Base-by-base conservation (phyloP, 2,329 filamentous ascomycete species). In the Escovopsis weberi region DNA sequence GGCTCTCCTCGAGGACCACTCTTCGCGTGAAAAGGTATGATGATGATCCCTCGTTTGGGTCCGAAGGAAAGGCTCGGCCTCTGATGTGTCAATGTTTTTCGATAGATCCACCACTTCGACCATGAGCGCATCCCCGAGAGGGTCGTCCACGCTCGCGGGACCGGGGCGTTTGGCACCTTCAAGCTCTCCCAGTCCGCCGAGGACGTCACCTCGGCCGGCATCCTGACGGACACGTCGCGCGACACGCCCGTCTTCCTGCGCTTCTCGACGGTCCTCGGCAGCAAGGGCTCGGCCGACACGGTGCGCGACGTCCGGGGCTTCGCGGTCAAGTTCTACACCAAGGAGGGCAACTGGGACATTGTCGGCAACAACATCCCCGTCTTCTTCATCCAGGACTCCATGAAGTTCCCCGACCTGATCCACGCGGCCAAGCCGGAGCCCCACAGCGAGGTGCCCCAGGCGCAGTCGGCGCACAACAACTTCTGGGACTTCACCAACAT, bases 241-340 rank as follows among this genome's bases (percentile, higher is more conserved):
- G 59, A 80, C 51, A 64, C 58, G 0, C 58, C 58, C 0, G 41
- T 60, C 0, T 60, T 60, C 9, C 12, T 60, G 12, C 78, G 84
- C 0, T 88, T 91, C 59, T 89, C 83, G 0, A 89, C 85, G 0
- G 84, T 85, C 0, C 68, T 84, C 2, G 82, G 82, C 6, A 84
- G 77, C 55, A 72, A 78, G 32, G 85, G 84, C 11, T 84, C 79
- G 41, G 81, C 83, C 6, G 85, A 91, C 55, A 88, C 82, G 0
- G 84, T 87, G 1, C 75, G 85, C n/a, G 84, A 91, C 87, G 78
- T 85, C 0, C 80, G 82, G 47, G 82, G 82, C 1, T 85, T 85
- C 51, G 81, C 82, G 3, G 55, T 55, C 12, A 55, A 60, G 45
- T 56, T 64, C 51, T 85, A 84, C 52, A 85, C 81, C 0, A 77